Conservation (phyloP, 1,139 yeast species). For the Debaryomycetaceae sp. region DNA sequence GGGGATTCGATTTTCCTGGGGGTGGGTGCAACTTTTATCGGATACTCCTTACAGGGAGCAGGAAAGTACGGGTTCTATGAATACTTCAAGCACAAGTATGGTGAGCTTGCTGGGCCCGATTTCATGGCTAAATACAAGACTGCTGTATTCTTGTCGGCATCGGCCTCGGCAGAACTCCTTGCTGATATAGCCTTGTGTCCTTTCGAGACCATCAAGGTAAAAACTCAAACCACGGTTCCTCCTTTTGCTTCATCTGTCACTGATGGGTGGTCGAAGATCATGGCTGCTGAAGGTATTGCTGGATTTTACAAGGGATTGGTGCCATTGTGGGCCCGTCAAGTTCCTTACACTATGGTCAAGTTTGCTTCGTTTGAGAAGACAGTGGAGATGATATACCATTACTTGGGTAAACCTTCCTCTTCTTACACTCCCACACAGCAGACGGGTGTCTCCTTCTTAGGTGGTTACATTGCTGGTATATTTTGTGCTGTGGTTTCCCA, state of each 20-base stretch:
- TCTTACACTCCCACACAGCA: constrained; percentile 53
- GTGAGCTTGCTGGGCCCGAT: constrained; percentile 65
- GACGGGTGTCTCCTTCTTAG: constrained; percentile 89
- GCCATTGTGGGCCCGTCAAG: constrained; percentile 92
- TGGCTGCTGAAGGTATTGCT: constrained; percentile 62
- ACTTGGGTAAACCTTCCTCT: constrained; percentile 41
- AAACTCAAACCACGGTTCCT: constrained; percentile 88
- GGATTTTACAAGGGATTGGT: constrained; percentile 83
- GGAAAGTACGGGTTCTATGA: constrained; percentile 96
- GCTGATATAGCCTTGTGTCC: constrained; percentile 92
- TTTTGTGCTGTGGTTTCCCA: constrained; percentile 92
- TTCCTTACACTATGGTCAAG: constrained; percentile 95
- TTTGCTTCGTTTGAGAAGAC: constrained; percentile 91
- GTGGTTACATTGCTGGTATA: constrained; percentile 96
- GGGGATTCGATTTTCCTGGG: constrained; percentile 86
- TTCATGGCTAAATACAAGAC: constrained; percentile 64
- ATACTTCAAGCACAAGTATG: constrained; percentile 74
- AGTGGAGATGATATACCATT: constrained; percentile 66
- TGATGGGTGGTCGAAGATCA: constrained; percentile 66
- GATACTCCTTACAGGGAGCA: constrained; percentile 92
- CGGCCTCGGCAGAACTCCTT: constrained; percentile 88
- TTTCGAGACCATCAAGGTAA: constrained; percentile 88
- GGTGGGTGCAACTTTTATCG: constrained; percentile 84
- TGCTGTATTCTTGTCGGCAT: constrained; percentile 71
- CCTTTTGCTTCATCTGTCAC: constrained; percentile 63